Evolutionary conservation across 768 basidiomycete species (phyloP), one percentile per base, ranked within the genome.

Genomic region (Lactarius indigo): DNA sequence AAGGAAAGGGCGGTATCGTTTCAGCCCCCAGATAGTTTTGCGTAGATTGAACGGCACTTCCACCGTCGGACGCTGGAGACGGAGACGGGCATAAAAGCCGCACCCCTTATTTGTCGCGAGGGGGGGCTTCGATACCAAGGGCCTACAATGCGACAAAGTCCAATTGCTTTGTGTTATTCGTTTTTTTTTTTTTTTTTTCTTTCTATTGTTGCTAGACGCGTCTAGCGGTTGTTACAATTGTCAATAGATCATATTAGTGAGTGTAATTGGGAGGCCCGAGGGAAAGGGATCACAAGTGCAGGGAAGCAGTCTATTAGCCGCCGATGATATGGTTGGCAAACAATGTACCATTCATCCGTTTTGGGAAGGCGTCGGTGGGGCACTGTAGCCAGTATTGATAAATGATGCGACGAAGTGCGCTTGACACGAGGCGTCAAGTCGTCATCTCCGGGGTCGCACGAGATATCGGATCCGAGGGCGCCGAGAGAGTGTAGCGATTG

Each of bases 381-480:
- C 9, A 30, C 7, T 30, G 44, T n/a, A 18, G 44, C 23, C 33
- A 50, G 47, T 1, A 37, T 37, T 52, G 60, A 52, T 61, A 17
- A 37, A 50, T 30, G 28, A 52, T 52, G 50, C 50, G 15, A 23
- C 50, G 35, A 66, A 57, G 62, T 52, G 56, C 23, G 47, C 61
- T 66, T 37, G 57, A 41, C 65, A 63, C 57, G 65, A 61, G 65
- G 57, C 39, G 30, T 17, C 50, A 26, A 26, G 47, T 15, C 15
- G 18, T 54, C 62, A 62, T 66, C 56, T 66, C 65, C 65, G 61
- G 56, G 37, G 57, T 47, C 23, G 57, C 37, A 31, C 57, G 61
- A 52, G 39, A 54, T 57, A 63, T 63, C 57, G 61, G 61, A 54
- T 59, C 65, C 61, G 65, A 66, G 57, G 61, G 44, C 10, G n/a